Conservation (phyloP, 176 grass and related monocot species). For the Rhynchospora pubera region DNA sequence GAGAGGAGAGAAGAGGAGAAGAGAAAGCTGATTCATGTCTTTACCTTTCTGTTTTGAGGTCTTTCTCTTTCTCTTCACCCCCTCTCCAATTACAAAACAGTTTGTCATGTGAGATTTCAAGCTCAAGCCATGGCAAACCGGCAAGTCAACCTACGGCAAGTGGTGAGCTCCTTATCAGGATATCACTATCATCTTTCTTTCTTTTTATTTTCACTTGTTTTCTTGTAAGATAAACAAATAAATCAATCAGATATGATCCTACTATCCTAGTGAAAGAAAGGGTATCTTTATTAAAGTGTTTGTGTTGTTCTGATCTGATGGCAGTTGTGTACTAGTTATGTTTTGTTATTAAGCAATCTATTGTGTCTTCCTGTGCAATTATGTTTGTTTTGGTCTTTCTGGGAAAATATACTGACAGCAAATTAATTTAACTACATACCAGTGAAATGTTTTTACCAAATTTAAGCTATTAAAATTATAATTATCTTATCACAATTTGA, state of each 20-base stretch:
- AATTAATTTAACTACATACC: slow-evolving; percentile 10
- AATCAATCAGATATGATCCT: background rate
- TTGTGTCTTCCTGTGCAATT: background rate
- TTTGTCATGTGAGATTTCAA: slow-evolving; percentile 29
- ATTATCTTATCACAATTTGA: too few species aligned
- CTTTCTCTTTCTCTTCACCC: background rate
- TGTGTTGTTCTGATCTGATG: background rate
- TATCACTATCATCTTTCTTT: slow-evolving; percentile 12
- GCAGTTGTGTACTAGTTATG: background rate
- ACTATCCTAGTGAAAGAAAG: slow-evolving; percentile 7
- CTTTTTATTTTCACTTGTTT: background rate
- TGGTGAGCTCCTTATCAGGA: slow-evolving; percentile 22
- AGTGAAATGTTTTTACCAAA: background rate
- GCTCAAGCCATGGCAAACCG: slow-evolving; percentile 26
- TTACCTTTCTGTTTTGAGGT: background rate
- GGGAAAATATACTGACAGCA: background rate
- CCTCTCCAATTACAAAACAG: slow-evolving; percentile 14
- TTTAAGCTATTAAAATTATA: background rate
- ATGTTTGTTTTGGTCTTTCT: background rate
- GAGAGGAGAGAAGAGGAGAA: background rate
- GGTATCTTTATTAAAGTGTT: background rate
- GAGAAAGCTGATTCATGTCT: slow-evolving; percentile 14
- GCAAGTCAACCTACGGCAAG: slow-evolving; percentile 33
- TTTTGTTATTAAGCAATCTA: background rate
- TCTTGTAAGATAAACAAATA: slow-evolving; percentile 12